Evolutionary conservation across 805 yeast genomes (phyloP), one percentile per base, ranked within the genome.

Genomic region (Diddensiella caesifluorescens): DNA sequence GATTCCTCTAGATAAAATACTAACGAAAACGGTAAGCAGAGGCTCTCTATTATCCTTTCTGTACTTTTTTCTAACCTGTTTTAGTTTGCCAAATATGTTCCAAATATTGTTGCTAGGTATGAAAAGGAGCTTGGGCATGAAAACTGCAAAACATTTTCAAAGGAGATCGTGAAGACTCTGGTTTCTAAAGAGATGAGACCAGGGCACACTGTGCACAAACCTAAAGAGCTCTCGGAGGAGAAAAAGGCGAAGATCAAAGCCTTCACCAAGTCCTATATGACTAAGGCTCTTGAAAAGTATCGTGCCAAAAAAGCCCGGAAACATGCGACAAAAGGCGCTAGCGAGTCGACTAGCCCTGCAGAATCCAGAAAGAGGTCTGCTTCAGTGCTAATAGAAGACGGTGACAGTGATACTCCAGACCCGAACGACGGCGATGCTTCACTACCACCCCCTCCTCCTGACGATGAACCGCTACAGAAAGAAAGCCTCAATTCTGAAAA

Each of bases 101-200:
- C 97, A 6, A 87, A 88, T 54, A 61, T 83, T 55, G 69, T 89
- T 41, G 78, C 79, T 49, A 76, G 75, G 50, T 77, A 82, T 59
- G 81, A 77, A 49, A 57, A 68, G 2, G 79, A 77, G 41, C 68
- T 90, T 18, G 88, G 87, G 3, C 79, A 77, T 44, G 95, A 83
- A 3, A 71, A 77, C 42, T 56, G 86, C 39, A 90, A 89, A 62
- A 72, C 72, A 28, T 82, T 88, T 62, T 85, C 95, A 2, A 74
- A 77, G 46, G 95, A 88, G 38, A 77, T 90, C 44, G 87, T 81
- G 4, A 74, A 78, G 48, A 63, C 68, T 0, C 65, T 92, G 33
- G 75, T 79, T 0, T 70, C 71, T 3, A 92, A 90, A 59, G 97
- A 87, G 59, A 37, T 73, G 43, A 73, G 71, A 45, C 47, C 52